Evolutionary conservation across 345 rosid species (phyloP), one percentile per base, ranked within the genome.

Genomic region (Rhizophora mangle): DNA sequence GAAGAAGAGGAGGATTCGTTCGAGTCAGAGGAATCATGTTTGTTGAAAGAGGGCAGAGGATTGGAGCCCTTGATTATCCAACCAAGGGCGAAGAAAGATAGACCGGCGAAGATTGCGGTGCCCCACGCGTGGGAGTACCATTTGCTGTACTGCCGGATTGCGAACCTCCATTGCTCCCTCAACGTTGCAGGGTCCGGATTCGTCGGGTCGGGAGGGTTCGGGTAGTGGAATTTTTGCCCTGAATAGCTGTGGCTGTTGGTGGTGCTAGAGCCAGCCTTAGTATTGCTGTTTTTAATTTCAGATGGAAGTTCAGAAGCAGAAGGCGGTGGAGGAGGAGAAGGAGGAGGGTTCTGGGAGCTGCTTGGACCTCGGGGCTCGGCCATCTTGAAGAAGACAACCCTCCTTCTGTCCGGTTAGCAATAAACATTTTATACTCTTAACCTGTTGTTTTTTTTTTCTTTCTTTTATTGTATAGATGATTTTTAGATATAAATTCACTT

Each of bases 61-160:
- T 93, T 94, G 26, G 82, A 81, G 63, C 96, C 98, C 67, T 94
- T 94, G 60, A 94, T 81, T 79, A 87, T 47, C 96, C 95, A 94
- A 18, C 97, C 95, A 1, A 94, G 85, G 20, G 95, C 96, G 31
- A 85, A 94, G 79, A 94, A 94, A 5, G 96, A 78, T 6, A 86
- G 72, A 0, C 93, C 96, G 5, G 96, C 97, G 47, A 94, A 84
- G 72, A 94, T 91, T 27, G 93, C 96, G 6, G 96, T 82, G 2
- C 97, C 97, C 98, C 97, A 89, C 6, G 96, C 97, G 61, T 88
- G 95, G 22, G 93, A 84, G 74, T 91, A 88, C 96, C 96, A 88
- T 67, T 61, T 77, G 56, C 93, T 87, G 72, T 88, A 94, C 84
- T 91, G 93, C 77, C 78, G 69, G 5, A 82, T 87, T 11, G 93